Conservation (phyloP, 2,329 filamentous ascomycete species). For the Metarhizium robertsii region DNA sequence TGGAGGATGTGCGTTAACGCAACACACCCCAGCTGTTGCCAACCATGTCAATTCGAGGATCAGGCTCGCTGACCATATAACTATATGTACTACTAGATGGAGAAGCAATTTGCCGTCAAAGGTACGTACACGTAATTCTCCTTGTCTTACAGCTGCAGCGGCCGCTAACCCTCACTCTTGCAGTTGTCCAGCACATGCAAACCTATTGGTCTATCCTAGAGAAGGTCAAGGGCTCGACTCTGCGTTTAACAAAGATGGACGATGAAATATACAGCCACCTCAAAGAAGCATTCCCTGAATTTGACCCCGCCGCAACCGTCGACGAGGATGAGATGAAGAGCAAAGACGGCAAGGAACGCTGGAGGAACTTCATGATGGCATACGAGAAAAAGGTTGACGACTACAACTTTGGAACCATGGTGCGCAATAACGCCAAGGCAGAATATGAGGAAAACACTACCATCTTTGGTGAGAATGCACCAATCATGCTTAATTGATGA, state of each 20-base stretch:
- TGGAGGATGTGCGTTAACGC: constrained; percentile 41
- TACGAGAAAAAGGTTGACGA: constrained; percentile 96
- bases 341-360: constrained; percentile 85
- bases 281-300: constrained; percentile 80
- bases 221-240: constrained; percentile 75
- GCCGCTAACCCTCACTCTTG: neutral
- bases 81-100: constrained; percentile 55
- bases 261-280: constrained; percentile 92
- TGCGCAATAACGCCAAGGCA: constrained; percentile 65
- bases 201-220: constrained; percentile 97
- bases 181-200: constrained; percentile 85
- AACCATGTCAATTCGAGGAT: neutral
- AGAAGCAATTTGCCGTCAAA: constrained; percentile 99
- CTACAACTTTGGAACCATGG: constrained; percentile 95
- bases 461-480: constrained; percentile 66
- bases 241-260: constrained; percentile 89
- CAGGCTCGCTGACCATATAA: constrained; percentile 1
- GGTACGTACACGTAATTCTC: constrained; percentile 35
- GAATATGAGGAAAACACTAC: constrained; percentile 87
- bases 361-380: constrained; percentile 86
- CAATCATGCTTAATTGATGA: neutral
- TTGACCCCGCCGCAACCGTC: constrained; percentile 71
- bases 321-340: constrained; percentile 97
- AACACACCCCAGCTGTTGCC: neutral
- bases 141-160: neutral